Conservation (phyloP, 2,329 filamentous ascomycete species). For the Piedraia hortae region DNA sequence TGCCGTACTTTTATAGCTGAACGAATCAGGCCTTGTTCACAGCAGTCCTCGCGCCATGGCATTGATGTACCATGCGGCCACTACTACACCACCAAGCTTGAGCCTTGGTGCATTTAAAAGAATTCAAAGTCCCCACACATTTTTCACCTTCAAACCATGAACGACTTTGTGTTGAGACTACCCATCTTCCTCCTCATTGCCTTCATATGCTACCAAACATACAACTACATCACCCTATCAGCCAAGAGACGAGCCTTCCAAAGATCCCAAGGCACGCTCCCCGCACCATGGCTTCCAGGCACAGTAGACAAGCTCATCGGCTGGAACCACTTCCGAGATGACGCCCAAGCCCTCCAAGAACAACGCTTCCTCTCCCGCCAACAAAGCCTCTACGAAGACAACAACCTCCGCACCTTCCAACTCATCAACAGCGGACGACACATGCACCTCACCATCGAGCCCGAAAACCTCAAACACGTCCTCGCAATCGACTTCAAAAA, state of each 20-base stretch:
- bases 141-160: too few relatives aligned
- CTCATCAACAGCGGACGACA: slow-evolving; percentile 9
- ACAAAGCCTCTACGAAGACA: slow-evolving; percentile 11
- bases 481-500: slow-evolving; percentile 21
- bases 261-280: slow-evolving; percentile 21
- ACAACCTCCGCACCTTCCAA: slow-evolving; percentile 15
- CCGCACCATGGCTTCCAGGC: slow-evolving; percentile 21
- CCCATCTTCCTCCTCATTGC: slow-evolving; percentile 6
- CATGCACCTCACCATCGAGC: slow-evolving; percentile 18
- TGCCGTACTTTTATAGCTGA: too few relatives aligned
- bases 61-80: too few relatives aligned
- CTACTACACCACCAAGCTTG: too few relatives aligned
- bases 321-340: slow-evolving; percentile 20
- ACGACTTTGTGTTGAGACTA: too few relatives aligned
- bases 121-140: too few relatives aligned
- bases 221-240: slow-evolving; percentile 12
- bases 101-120: too few relatives aligned
- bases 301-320: slow-evolving; percentile 26
- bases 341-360: slow-evolving; percentile 14
- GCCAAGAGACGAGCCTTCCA: slow-evolving; percentile 14
- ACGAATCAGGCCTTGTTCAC: too few relatives aligned
- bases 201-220: slow-evolving; percentile 13
- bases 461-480: slow-evolving; percentile 21
- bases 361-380: slow-evolving; percentile 14
- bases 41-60: too few relatives aligned